Percentiles rank a stretch among this genome's conserved stretches.
These are phyloP conservation scores for Samsoniella hepiali DNA, from an alignment of 2,329 filamentous ascomycete species.

Conservation along the genomic window DNA sequence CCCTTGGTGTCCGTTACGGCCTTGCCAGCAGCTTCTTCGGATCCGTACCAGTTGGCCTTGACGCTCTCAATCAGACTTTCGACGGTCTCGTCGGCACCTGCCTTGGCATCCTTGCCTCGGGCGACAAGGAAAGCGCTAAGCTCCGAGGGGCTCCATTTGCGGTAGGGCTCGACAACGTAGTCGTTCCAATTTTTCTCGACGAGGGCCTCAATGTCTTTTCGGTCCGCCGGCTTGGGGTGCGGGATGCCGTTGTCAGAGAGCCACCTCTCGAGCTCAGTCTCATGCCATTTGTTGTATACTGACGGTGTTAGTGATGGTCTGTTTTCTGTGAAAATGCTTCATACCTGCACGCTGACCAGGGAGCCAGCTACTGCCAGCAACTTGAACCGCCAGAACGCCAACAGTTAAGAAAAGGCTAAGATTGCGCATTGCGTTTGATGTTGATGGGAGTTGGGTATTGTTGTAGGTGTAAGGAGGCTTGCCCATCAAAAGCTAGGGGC, in stretches of 20 bases:
- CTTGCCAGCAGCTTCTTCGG: slow-evolving; percentile 70
- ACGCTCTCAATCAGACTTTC: slow-evolving; percentile 67
- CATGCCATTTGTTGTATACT: slow-evolving; percentile 99
- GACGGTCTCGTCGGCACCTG: slow-evolving; percentile 63
- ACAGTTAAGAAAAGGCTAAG: slow-evolving; percentile 66
- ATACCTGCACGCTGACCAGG: slow-evolving; percentile 70
- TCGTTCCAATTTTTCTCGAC: slow-evolving; percentile 86
- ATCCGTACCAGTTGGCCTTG: slow-evolving; percentile 72
- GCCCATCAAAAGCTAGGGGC: neutral
- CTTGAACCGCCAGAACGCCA: slow-evolving; percentile 62
- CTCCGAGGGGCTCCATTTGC: slow-evolving; percentile 69
- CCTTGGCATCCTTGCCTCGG: slow-evolving; percentile 68
- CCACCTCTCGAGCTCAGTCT: slow-evolving; percentile 97
- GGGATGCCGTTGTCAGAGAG: slow-evolving; percentile 88
- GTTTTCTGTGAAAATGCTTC: slow-evolving; percentile 31
- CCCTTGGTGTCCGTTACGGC: slow-evolving; percentile 72
- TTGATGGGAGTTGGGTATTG: neutral
- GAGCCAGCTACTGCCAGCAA: slow-evolving; percentile 78
- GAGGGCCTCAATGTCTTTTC: slow-evolving; percentile 90
- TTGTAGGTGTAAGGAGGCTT: neutral
- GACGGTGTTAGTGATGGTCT: neutral
- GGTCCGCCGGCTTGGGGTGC: slow-evolving; percentile 84
- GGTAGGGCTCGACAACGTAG: slow-evolving; percentile 72
- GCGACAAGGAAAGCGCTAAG: slow-evolving; percentile 64
- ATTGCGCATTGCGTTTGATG: slow-evolving; percentile 67